phyloP scores from a whole-genome alignment of 805 yeast species.

The Debaryomyces tyrocola region DNA sequence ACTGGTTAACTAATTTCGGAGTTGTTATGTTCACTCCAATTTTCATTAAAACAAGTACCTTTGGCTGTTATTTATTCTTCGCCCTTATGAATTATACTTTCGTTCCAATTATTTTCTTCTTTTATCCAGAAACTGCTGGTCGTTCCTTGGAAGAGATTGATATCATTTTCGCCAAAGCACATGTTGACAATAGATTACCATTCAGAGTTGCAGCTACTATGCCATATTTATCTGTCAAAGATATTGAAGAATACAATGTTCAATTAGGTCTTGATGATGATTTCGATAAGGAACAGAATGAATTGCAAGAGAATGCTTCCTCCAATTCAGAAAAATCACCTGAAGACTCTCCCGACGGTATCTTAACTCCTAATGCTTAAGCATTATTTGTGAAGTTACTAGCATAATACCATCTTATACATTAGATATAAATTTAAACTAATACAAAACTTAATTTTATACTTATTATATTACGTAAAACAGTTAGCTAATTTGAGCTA shows the following conservation, averaged over 20 bases:
- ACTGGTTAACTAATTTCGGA: slow-evolving; percentile 45
- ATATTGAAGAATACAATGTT: slow-evolving; percentile 61
- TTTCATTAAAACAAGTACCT: slow-evolving; percentile 35
- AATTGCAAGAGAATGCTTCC: slow-evolving; percentile 20
- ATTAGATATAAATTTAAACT: too few relatives aligned
- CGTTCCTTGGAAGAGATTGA: slow-evolving; percentile 47
- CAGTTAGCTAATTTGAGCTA: not conserved
- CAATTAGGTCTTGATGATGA: slow-evolving; percentile 56
- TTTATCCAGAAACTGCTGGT: slow-evolving; percentile 48
- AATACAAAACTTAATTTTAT: too few relatives aligned
- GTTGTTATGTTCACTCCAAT: slow-evolving; percentile 49
- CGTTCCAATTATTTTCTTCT: slow-evolving; percentile 42
- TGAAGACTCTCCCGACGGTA: not conserved
- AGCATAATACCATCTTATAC: too few relatives aligned
- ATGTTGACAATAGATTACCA: slow-evolving; percentile 55
- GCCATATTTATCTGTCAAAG: slow-evolving; percentile 57
- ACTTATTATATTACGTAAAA: not conserved
- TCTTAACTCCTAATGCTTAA: not conserved
- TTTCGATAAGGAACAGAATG: slow-evolving; percentile 41
- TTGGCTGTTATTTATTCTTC: slow-evolving; percentile 45
- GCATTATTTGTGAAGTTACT: too few relatives aligned
- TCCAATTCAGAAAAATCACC: not conserved
- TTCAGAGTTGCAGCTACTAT: slow-evolving; percentile 63
- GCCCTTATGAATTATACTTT: slow-evolving; percentile 38
- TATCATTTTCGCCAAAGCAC: slow-evolving; percentile 64